A percentile compares a stretch with the other conserved stretches of the same genome.
Evolutionary conservation across 2,329 filamentous ascomycete genomes (phyloP).

Genomic region (Nigrograna mackinnonii): DNA sequence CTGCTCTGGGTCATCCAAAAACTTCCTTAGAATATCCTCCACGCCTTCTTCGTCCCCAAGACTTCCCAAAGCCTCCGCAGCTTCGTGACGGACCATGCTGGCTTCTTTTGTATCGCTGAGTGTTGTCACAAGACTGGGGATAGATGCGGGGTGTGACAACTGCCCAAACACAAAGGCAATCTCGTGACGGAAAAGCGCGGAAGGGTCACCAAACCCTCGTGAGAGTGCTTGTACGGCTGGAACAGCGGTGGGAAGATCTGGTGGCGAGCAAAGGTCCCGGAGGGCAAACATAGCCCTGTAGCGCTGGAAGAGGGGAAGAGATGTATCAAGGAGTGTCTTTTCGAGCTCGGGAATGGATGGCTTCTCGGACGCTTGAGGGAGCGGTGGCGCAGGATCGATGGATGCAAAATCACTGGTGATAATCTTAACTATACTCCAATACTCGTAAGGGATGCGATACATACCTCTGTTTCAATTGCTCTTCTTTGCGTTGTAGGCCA

Average conservation of each 20-base stretch:
- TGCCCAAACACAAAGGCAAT: constrained; percentile 99
- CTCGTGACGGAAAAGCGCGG: constrained; percentile 94
- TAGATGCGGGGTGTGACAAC: constrained; percentile 93
- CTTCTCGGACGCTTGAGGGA: constrained; percentile 67
- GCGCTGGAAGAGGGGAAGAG: constrained; percentile 80
- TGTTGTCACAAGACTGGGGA: constrained; percentile 80
- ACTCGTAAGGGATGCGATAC: constrained; percentile 13
- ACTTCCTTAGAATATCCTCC: constrained; percentile 79
- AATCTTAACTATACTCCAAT: constrained; percentile 12
- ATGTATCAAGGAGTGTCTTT: constrained; percentile 76
- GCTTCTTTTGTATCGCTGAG: constrained; percentile 80
- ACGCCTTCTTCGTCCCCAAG: constrained; percentile 93
- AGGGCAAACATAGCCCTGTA: constrained; percentile 99
- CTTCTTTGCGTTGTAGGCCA: constrained; percentile 56
- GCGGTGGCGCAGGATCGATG: constrained; percentile 90
- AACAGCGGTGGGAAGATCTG: constrained; percentile 84
- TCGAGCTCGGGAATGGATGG: constrained; percentile 75
- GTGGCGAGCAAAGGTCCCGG: constrained; percentile 90
- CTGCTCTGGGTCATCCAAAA: constrained; percentile 86
- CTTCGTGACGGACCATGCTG: constrained; percentile 97
- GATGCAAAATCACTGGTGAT: constrained; percentile 83
- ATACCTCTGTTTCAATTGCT: constrained; percentile 82
- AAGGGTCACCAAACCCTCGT: constrained; percentile 80
- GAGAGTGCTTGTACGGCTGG: constrained; percentile 87
- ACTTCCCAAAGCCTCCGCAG: constrained; percentile 92